Base-by-base conservation (phyloP, 2,329 filamentous ascomycete species). In the Diaporthe sp. region DNA sequence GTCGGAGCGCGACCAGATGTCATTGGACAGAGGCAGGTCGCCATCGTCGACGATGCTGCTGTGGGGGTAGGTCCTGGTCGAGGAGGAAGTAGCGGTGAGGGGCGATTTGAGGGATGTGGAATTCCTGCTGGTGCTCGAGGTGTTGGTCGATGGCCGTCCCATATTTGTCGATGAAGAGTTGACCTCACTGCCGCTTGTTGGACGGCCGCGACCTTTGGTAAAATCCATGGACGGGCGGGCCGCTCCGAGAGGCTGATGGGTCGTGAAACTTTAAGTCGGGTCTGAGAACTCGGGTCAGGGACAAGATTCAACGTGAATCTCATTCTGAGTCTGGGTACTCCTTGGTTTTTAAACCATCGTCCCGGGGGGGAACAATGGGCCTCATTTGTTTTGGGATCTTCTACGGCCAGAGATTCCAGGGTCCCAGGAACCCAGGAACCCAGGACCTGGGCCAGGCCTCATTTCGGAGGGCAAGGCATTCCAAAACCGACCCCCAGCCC, bases 1-100 rank as follows among this genome's bases (percentile, higher is more conserved):
- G 60, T 80, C 79, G 34, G 76, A 73, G 9, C 51, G 75, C 39
- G 79, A 79, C 78, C 78, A 81, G 62, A 80, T 77, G 5, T 79
- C 75, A 51, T 75, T 78, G n/a, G 57, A 49, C 28, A 25, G 65
- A 19, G 57, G 15, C 42, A 19, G 17, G 7, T 71, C 55, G 37
- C 51, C 61, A 8, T 74, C 72, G 34, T 74, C 72, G 61, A 62
- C 75, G 25, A 65, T 73, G 34, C 37, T 72, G 72, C 71, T 77
- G 42, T 73, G 75, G 57, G 76, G 72, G 62, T 49, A 73, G 8
- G 58, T 65, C 13, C 58, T 60, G n/a, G 72, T 76, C 8, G 78
- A 76, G 12, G 78, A 76, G 22, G 76, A 78, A 75, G 75, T 77
- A 75, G 78, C 76, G 73, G 78, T 77, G 78, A 78, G 76, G 17